Evolutionary conservation across 768 basidiomycete genomes (phyloP), one percentile per base, ranked within the genome.

Genomic region (Scleroderma bovista): DNA sequence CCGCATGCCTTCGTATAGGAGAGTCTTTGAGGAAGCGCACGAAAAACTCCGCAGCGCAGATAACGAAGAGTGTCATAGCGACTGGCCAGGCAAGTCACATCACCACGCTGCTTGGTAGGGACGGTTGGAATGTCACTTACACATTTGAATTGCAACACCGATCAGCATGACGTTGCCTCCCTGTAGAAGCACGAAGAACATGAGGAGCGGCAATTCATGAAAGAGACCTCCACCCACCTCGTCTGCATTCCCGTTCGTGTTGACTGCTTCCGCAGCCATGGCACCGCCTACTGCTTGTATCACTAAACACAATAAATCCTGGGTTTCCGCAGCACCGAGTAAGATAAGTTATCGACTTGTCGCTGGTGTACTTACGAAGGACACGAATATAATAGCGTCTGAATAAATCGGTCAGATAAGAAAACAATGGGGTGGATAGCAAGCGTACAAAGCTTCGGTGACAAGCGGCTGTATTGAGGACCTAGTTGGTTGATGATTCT

Each of bases 101-200:
- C 11, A 29, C 15, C 24, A 16, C 6, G 12, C 17, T 29, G 34
- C n/a, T 7, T 40, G 9, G 50, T 0, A 44, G n/a, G 20, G 6
- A 55, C 72, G 23, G 38, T 60, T 60, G 42, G 39, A 19, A 29
- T 8, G 9, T 16, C 24, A 64, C 72, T 51, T 34, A 73, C 75
- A 60, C 49, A 83, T 63, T 58, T 86, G 83, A 57, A 84, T 75
- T 15, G 70, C 67, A 51, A 87, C 84, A 43, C 84, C 85, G 1
- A 68, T 79, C 8, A 83, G 71, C 81, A 84, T 84, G 58, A 83
- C 70, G 44, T 76, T 58, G 15, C 71, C 74, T 3, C 78, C 79
- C 69, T 73, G 50, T 31, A 13, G 13, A 26, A 43, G 15, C 16
- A 43, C 23, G 9, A 6, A 34, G 32, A 16, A 26, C 19, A 61